A percentile compares a stretch with the other conserved stretches of the same genome.
These are phyloP conservation scores for Salmacisia buchloeana DNA, from an alignment of 1,284 basidiomycete species.

Conservation along the genomic window DNA sequence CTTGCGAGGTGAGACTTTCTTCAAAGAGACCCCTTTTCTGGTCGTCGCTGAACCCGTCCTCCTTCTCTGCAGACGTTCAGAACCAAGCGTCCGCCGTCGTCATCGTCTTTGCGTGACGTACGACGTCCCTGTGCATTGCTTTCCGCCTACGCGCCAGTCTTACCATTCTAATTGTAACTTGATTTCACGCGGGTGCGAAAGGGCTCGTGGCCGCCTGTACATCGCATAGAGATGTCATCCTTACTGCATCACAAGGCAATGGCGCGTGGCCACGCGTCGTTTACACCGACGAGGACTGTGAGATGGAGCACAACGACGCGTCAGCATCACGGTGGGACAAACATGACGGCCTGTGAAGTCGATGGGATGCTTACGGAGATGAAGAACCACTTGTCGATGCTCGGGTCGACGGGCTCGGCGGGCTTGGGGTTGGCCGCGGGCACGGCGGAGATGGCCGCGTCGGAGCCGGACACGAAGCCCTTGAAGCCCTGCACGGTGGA, in stretches of 20 bases:
- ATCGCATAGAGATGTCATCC: too few relatives aligned
- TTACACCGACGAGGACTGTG: not conserved
- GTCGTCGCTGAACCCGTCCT: not conserved
- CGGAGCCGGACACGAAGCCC: constrained; percentile 61
- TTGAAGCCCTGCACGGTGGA: constrained; percentile 68
- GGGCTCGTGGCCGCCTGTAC: too few relatives aligned
- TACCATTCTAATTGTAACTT: too few relatives aligned
- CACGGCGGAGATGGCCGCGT: constrained; percentile 64
- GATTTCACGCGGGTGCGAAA: too few relatives aligned
- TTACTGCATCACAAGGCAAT: too few relatives aligned
- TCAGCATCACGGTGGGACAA: not conserved
- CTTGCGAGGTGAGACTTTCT: not conserved
- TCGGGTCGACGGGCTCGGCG: constrained; percentile 48
- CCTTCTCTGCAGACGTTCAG: not conserved
- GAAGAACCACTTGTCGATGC: constrained; percentile 52
- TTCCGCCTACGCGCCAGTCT: too few relatives aligned
- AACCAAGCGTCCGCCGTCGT: not conserved
- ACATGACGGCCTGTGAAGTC: not conserved
- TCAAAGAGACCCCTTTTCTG: not conserved
- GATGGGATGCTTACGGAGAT: constrained; percentile 12
- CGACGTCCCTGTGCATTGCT: too few relatives aligned
- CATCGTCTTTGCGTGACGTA: not conserved
- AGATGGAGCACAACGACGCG: not conserved
- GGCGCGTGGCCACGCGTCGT: too few relatives aligned
- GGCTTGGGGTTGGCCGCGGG: constrained; percentile 64